A percentile compares a stretch with the other conserved stretches of the same genome.
phyloP scores from a whole-genome alignment of 148 eudicot genomes.

The Chenopodium album region DNA sequence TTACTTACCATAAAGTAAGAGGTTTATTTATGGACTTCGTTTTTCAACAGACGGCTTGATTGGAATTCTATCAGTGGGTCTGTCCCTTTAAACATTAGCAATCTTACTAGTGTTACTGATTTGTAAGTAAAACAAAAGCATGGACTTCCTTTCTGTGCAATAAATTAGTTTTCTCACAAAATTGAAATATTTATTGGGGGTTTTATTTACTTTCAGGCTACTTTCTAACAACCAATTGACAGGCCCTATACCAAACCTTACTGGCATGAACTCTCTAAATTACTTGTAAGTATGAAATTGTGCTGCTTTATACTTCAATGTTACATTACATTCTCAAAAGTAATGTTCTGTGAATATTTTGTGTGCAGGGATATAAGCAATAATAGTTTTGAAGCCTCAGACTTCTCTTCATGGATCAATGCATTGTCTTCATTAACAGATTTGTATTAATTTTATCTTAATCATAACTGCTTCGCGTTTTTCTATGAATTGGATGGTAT shows the following conservation, averaged over 20 bases:
- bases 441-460: conserved; percentile 32
- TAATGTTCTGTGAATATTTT: background rate
- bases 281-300: conserved; percentile 44
- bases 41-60: conserved; percentile 63
- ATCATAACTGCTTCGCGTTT: no score
- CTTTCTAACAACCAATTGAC: conserved; percentile 54
- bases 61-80: conserved; percentile 54
- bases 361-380: conserved; percentile 79
- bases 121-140: conserved; percentile 43
- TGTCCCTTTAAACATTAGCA: conserved; percentile 56
- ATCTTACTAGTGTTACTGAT: conserved; percentile 46
- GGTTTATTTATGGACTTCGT: background rate
- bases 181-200: no score
- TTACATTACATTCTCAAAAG: no score
- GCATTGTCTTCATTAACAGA: conserved; percentile 54
- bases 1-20: background rate
- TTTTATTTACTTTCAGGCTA: conserved; percentile 37
- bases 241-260: conserved; percentile 61
- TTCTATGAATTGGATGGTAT: background rate
- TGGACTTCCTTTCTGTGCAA: no score
- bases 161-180: background rate
- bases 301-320: no score
- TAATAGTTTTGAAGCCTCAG: conserved; percentile 51
- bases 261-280: conserved; percentile 51
- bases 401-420: conserved; percentile 56